Percentiles rank a stretch among this genome's conserved stretches.
These are phyloP conservation scores for Cryptosporidium meleagridis DNA, from an alignment of 169 alveolate species.

Conservation along the genomic window DNA sequence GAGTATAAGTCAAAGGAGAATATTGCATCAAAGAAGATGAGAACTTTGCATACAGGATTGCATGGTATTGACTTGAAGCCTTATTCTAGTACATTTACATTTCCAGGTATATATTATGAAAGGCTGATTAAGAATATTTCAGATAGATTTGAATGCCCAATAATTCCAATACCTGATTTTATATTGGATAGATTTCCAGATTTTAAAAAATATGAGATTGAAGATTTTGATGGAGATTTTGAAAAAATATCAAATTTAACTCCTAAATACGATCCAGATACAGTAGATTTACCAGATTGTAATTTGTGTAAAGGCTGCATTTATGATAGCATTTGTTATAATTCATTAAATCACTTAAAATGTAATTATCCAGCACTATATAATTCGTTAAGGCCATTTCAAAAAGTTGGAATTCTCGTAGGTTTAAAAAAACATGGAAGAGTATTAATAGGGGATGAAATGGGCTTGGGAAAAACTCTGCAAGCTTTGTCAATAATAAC, in stretches of 20 bases:
- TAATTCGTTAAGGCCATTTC: slow-evolving; percentile 87
- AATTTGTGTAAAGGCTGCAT: slow-evolving; percentile 50
- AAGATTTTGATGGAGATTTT: slow-evolving; percentile 53
- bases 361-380: slow-evolving; percentile 73
- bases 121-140: slow-evolving; percentile 9
- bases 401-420: slow-evolving; percentile 93
- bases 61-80: slow-evolving; percentile 29
- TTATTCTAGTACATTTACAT: slow-evolving; percentile 30
- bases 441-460: slow-evolving; percentile 95
- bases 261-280: slow-evolving; percentile 39
- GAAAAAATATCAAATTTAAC: slow-evolving; percentile 36
- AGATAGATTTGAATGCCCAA: slow-evolving; percentile 43
- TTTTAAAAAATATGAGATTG: slow-evolving; percentile 44
- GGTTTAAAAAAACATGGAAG: slow-evolving; percentile 94
- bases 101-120: slow-evolving; percentile 67
- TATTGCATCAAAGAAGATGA: slow-evolving; percentile 26
- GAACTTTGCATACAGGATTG: slow-evolving; percentile 51
- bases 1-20: slow-evolving; percentile 37
- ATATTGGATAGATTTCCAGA: slow-evolving; percentile 73
- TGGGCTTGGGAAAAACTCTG: slow-evolving; percentile 99
- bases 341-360: slow-evolving; percentile 29
- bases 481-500: slow-evolving; percentile 95
- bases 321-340: slow-evolving; percentile 27
- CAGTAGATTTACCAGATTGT: slow-evolving; percentile 34
- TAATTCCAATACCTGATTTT: slow-evolving; percentile 50